Evolutionary conservation across 768 basidiomycete species (phyloP).

Genomic region (Tulasnella sp.): DNA sequence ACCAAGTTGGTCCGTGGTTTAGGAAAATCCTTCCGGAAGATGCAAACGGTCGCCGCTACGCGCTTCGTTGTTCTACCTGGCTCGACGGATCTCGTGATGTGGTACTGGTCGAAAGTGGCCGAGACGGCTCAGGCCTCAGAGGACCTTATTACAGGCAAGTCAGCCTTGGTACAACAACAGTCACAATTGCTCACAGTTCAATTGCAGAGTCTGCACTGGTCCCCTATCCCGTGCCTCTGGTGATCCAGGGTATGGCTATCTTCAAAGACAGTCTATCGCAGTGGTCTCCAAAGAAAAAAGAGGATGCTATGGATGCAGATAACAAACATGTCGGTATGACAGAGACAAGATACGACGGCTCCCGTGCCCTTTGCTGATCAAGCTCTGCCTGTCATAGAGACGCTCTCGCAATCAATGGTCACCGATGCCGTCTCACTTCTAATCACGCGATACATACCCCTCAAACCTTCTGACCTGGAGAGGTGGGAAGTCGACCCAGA

Average conservation of each 20-base stretch:
- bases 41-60: conserved; percentile 48
- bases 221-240: conserved; percentile 62
- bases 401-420: conserved; percentile 56
- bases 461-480: conserved; percentile 71
- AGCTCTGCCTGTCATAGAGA: conserved; percentile 24
- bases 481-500: conserved; percentile 83
- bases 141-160: conserved; percentile 45
- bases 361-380: conserved; percentile 5
- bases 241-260: conserved; percentile 76
- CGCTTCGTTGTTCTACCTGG: conserved; percentile 53
- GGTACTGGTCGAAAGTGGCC: conserved; percentile 72
- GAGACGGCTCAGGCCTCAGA: conserved; percentile 48
- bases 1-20: conserved; percentile 59
- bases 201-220: conserved; percentile 47
- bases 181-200: neutral
- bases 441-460: conserved; percentile 72
- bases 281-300: conserved; percentile 57
- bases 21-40: conserved; percentile 62
- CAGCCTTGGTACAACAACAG: neutral
- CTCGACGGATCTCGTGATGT: conserved; percentile 58
- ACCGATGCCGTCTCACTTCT: conserved; percentile 63
- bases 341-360: neutral
- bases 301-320: conserved; percentile 17
- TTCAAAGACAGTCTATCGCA: conserved; percentile 74
- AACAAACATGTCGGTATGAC: neutral